Evolutionary conservation across 257 asterid genomes (phyloP), one percentile per base, ranked within the genome.

Genomic region (Euphrasia confusa): DNA sequence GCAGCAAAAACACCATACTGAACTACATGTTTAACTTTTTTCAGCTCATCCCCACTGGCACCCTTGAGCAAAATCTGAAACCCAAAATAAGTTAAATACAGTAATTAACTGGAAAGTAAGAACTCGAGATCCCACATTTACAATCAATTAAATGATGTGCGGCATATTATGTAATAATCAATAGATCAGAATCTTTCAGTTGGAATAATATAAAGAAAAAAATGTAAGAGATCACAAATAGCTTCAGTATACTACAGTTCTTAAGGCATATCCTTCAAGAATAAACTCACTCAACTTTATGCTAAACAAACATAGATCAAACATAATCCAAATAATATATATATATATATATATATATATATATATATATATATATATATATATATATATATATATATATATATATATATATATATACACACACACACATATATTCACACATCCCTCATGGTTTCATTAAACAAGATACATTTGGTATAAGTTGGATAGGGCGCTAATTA

Each of bases 1-100:
- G 95, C 95, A 52, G 92, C 95, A 81, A 83, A 86, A 60, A 86
- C 84, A 66, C 85, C 87, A 61, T 83, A 81, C 39, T 83, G 89
- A 68, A 86, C 49, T 44, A 83, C 82, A 27, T 77, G 89, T 66
- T 86, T 86, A 42, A 83, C 85, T 76, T 80, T 83, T 81, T 86
- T 86, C 78, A 86, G 74, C 69, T 79, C 89, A 71, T 83, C 92
- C 71, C 85, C 95, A 65, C 73, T 86, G 72, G 91, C 89, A 68
- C 95, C 95, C 79, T 80, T 83, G 76, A 86, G 88, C 69, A 83
- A 68, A 78, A 86, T 79, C 95, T 86, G 86, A 71, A 45, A 35
- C 65, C 71, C 61, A 74, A 52, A 61, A 65, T 53, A 58, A 45
- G 55, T 69, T 10, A 14, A 21, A 68, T 60, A 47, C 17, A 61